Base-by-base conservation (phyloP, 2,329 filamentous ascomycete genomes). In the Microascus cirrosus region DNA sequence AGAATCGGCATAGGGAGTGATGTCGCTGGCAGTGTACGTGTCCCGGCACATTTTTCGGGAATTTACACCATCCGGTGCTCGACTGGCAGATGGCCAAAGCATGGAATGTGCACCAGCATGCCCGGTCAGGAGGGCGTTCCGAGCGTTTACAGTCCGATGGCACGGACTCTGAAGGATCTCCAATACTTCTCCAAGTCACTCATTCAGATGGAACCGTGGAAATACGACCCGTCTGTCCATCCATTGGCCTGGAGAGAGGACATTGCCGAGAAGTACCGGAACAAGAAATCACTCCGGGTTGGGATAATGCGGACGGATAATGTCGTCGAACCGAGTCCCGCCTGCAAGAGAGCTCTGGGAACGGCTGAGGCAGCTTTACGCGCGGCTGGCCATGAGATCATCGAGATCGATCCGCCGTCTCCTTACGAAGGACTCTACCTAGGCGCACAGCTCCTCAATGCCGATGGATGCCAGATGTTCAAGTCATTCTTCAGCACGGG, bases 81-180 rank as follows among this genome's bases (percentile, higher is more conserved):
- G 2, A 95, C 89, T 1, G 92, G 93, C 1, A 81, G 92, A 54
- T 96, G 92, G 90, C 90, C 90, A 1, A 95, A 95, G 70, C 79
- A 83, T 50, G 90, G 90, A 11, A 85, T 90, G 68, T 82, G 82
- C 61, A 96, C 92, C 0, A 92, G 87, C 65, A 96, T 96, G 90
- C 84, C 89, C 0, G 93, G 93, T 0, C 91, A 96, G 68, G 93
- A 96, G 68, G 92, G 91, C 0, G 84, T 96, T 35, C 85, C 90
- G 1, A 89, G 87, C 62, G 90, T 96, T 22, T 96, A 92, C 72
- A 93, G 89, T 59, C 92, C 92, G 5, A 96, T 97, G 93, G 83
- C 92, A 2, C 81, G 91, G 57, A 96, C 91, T 0, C 72, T 96
- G 59, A 81, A 85, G 61, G 92, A 96, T 67, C 74, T 96, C 60